Conservation (phyloP, 2,329 filamentous ascomycete genomes). For the Colletotrichum lindemuthianum region DNA sequence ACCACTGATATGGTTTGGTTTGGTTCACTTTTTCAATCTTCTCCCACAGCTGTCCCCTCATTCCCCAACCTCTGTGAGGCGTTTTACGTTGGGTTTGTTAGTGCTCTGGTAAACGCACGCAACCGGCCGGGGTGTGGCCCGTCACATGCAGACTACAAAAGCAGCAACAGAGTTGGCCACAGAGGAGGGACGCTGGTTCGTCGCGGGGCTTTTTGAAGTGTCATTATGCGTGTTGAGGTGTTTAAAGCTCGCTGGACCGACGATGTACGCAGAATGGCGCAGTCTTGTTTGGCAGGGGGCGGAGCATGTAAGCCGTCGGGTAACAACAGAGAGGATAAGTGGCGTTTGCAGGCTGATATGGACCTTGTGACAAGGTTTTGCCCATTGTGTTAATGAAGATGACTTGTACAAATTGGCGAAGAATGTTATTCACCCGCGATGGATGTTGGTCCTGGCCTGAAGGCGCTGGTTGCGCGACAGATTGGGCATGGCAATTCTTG, state of each 20-base stretch:
- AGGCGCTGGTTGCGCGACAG: background rate
- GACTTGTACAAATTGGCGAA: no score
- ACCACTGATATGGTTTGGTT: no score
- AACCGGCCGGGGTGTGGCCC: slow-evolving; percentile 30
- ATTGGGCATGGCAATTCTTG: slow-evolving; percentile 1
- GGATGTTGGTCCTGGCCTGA: no score
- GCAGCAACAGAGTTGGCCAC: slow-evolving; percentile 20
- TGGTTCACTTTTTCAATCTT: background rate
- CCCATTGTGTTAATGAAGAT: no score
- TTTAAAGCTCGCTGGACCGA: no score
- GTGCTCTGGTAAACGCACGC: slow-evolving; percentile 27
- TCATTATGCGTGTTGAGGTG: background rate
- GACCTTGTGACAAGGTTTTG: no score
- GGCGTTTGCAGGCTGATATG: no score
- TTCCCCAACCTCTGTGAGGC: slow-evolving; percentile 3
- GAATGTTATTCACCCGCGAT: no score
- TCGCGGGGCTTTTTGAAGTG: slow-evolving; percentile 9
- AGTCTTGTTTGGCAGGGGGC: no score
- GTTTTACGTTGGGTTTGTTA: slow-evolving; percentile 13
- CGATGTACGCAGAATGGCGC: no score
- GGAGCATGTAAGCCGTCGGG: no score
- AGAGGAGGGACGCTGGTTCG: slow-evolving; percentile 10
- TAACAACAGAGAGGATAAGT: no score
- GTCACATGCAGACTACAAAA: slow-evolving; percentile 31
- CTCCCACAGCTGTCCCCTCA: slow-evolving; percentile 1